Evolutionary conservation across 306 rosid species (phyloP).

Genomic region (Vicia villosa): DNA sequence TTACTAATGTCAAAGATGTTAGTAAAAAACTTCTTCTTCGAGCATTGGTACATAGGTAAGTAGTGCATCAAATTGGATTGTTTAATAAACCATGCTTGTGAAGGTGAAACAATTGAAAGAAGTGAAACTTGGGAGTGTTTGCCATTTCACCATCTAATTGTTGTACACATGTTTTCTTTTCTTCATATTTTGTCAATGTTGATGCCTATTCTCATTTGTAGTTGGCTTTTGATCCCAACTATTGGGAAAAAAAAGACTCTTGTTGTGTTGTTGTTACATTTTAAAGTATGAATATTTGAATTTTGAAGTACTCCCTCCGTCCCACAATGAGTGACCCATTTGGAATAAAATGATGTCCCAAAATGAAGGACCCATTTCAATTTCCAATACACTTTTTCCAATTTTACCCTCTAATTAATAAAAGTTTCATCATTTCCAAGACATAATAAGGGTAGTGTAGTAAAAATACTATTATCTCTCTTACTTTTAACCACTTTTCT

Average conservation of each 20-base stretch:
- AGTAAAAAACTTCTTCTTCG: constrained; percentile 75
- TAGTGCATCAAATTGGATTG: constrained; percentile 31
- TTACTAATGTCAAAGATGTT: constrained; percentile 65
- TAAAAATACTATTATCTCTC: no score
- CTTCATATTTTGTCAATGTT: constrained; percentile 14
- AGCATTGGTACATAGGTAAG: constrained; percentile 84
- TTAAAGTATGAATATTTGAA: constrained; percentile 13
- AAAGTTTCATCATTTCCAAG: no score
- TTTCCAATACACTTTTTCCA: no score
- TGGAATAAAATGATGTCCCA: no score
- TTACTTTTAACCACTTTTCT: no score
- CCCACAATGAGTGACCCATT: no score
- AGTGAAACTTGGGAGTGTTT: constrained; percentile 27
- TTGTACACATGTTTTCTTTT: neutral
- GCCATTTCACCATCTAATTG: constrained; percentile 10
- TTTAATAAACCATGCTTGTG: constrained; percentile 26
- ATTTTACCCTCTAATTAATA: no score
- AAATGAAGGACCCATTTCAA: no score
- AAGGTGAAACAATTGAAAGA: constrained; percentile 23
- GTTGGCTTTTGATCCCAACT: constrained; percentile 3
- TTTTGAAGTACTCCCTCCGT: no score
- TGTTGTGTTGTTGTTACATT: neutral
- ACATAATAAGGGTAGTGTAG: no score
- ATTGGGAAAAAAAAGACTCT: constrained; percentile 12
- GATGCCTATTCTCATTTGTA: constrained; percentile 33